Base-by-base conservation (phyloP, 768 basidiomycete species). In the Leccinum longicurvipes region DNA sequence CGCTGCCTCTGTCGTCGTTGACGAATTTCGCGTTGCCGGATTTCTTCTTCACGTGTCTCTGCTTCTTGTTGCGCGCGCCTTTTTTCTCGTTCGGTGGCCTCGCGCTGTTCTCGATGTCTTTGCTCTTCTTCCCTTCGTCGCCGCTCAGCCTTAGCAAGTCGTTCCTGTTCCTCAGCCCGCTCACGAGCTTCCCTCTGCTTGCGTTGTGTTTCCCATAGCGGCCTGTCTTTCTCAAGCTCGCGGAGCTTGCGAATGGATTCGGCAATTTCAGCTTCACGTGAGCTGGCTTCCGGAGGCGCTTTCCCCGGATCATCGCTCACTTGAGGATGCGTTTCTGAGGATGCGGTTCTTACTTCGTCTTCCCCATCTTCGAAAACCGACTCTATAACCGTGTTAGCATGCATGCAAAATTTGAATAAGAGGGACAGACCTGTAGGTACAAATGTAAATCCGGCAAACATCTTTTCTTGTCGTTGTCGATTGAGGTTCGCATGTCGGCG, bases 201-300 rank as follows among this genome's bases (percentile, higher is more conserved):
- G 10, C 80, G 81, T 32, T 75, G 74, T 59, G 74, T 77, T 62
- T 86, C 83, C 83, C 83, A 86, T 10, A 85, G 56, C 0, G 85
- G 85, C 19, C 77, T 67, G 67, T 87, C 85, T 45, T 72, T 74
- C 62, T 88, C 85, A 3, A 89, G 79, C 60, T 89, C 84, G 5
- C 81, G 83, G 36, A 87, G 74, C 63, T 87, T 89, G 41, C 82
- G 78, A 42, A 82, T 79, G 4, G 87, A 86, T 65, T 86, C 83
- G 19, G 78, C 82, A 56, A 89, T 81, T 25, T 72, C 73, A 14
- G 76, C 76, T 44, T 64, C 70, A 49, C 74, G 76, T 4, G 62
- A 64, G 12, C 64, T 78, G 39, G 77, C 69, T 47, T 76, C 70
- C n/a, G 27, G 25, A 4, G 53, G 39, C n/a, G 46, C 31, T 36